Evolutionary conservation across 2,329 filamentous ascomycete genomes (phyloP).

Genomic region (Beauveria sp.): DNA sequence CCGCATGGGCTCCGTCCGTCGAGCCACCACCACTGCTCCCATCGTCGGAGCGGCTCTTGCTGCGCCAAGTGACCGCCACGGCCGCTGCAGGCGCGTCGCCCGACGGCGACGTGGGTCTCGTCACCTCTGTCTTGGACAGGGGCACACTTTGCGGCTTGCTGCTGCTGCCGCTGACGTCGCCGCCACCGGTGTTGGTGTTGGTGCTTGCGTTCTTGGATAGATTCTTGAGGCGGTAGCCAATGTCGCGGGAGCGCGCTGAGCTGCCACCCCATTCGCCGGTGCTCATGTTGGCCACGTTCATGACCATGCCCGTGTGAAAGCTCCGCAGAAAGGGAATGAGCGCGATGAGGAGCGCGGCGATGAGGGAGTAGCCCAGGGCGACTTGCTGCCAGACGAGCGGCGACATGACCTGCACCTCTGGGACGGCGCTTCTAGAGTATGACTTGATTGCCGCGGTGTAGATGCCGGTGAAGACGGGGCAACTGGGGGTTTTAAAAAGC

Average conservation of each 20-base stretch:
- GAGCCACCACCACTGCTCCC: no score
- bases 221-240: slow-evolving; percentile 2
- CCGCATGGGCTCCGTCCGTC: no score
- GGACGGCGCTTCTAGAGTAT: slow-evolving; percentile 10
- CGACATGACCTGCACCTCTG: slow-evolving; percentile 12
- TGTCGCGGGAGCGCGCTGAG: slow-evolving; percentile 4
- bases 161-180: background rate
- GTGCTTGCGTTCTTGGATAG: background rate
- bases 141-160: background rate
- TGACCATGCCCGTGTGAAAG: slow-evolving; percentile 14
- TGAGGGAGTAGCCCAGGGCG: slow-evolving; percentile 16
- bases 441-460: slow-evolving; percentile 10
- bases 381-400: slow-evolving; percentile 16
- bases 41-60: background rate
- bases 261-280: background rate
- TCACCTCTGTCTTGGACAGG: background rate
- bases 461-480: slow-evolving; percentile 12
- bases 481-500: background rate
- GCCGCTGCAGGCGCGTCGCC: background rate
- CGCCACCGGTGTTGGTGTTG: background rate
- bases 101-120: background rate
- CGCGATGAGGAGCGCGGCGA: slow-evolving; percentile 18
- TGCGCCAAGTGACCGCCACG: background rate
- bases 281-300: slow-evolving; percentile 8
- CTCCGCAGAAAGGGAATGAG: slow-evolving; percentile 17